These are phyloP conservation scores for Colletotrichum chlorophyti DNA, from an alignment of 2,329 filamentous ascomycete genomes.

Conservation along the genomic window DNA sequence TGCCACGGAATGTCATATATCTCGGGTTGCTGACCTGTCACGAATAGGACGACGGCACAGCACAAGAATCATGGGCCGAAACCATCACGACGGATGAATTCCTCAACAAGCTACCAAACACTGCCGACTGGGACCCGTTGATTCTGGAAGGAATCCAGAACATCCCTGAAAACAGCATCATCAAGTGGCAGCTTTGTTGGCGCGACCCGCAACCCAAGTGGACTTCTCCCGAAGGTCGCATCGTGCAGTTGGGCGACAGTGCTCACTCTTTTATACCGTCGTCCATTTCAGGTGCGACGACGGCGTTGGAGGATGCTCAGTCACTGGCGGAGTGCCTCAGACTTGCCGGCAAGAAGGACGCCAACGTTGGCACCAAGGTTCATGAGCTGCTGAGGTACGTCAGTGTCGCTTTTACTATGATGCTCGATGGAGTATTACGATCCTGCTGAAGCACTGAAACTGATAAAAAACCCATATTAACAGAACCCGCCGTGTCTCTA, in stretches of 20 bases:
- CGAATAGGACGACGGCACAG: constrained; percentile 3
- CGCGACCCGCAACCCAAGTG: constrained; percentile 24
- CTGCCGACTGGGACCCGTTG: constrained; percentile 1
- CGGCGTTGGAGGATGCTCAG: constrained; percentile 31
- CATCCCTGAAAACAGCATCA: constrained; percentile 7
- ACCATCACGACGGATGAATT: constrained; percentile 3
- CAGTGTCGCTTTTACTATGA: no score
- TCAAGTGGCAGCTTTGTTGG: constrained; percentile 30
- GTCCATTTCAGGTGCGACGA: constrained; percentile 30
- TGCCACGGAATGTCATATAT: no score
- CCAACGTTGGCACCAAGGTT: background rate
- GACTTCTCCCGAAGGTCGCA: constrained; percentile 22
- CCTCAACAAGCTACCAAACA: background rate
- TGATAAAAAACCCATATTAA: no score
- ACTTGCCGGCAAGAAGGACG: constrained; percentile 2
- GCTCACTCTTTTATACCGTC: constrained; percentile 32
- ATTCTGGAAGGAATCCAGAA: constrained; percentile 1
- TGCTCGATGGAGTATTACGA: no score
- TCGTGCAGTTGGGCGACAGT: constrained; percentile 32
- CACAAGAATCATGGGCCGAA: constrained; percentile 2
- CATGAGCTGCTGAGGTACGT: constrained; percentile 8
- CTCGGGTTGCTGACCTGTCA: no score
- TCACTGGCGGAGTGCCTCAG: constrained; percentile 30
- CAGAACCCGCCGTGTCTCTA: background rate
- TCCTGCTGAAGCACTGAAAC: no score